Conservation (phyloP, 2,329 filamentous ascomycete species). For the Hymenoscyphus fraxineus region DNA sequence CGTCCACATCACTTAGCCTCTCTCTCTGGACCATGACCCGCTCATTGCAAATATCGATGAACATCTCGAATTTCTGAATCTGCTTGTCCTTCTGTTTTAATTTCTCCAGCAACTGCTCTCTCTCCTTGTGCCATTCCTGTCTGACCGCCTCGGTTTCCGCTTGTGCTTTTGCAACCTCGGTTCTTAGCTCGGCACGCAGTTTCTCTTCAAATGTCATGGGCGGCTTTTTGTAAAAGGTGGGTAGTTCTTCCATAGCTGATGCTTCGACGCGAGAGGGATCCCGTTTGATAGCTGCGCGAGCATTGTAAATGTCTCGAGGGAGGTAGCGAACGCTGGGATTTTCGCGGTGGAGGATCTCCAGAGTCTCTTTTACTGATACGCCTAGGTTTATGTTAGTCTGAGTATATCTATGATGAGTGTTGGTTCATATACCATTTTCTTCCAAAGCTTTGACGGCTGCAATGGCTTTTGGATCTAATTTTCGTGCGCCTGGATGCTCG, state of each 20-base stretch:
- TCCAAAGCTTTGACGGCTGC: conserved; percentile 63
- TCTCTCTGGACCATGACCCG: conserved; percentile 61
- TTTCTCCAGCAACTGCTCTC: conserved; percentile 55
- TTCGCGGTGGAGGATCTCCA: conserved; percentile 61
- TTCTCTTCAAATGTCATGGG: conserved; percentile 60
- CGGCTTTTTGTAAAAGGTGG: conserved; percentile 64
- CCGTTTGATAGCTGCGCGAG: conserved; percentile 61
- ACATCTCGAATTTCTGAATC: conserved; percentile 64
- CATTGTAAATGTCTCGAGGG: conserved; percentile 65
- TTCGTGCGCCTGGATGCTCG: conserved; percentile 62
- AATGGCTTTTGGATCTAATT: conserved; percentile 64
- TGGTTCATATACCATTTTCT: conserved; percentile 53
- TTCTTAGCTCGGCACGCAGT: conserved; percentile 57
- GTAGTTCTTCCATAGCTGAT: conserved; percentile 54
- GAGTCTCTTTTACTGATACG: conserved; percentile 61
- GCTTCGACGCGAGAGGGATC: conserved; percentile 61
- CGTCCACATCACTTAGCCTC: conserved; percentile 40
- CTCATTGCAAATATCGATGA: conserved; percentile 66
- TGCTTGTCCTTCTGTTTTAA: conserved; percentile 60
- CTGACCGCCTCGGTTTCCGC: conserved; percentile 56
- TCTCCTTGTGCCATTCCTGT: conserved; percentile 52
- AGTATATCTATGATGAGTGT: conserved; percentile 3
- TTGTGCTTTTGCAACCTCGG: conserved; percentile 55
- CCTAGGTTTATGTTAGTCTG: conserved; percentile 46
- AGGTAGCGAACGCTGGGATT: conserved; percentile 61